Base-by-base conservation (phyloP, 805 yeast species). In the Candida tammaniensis region DNA sequence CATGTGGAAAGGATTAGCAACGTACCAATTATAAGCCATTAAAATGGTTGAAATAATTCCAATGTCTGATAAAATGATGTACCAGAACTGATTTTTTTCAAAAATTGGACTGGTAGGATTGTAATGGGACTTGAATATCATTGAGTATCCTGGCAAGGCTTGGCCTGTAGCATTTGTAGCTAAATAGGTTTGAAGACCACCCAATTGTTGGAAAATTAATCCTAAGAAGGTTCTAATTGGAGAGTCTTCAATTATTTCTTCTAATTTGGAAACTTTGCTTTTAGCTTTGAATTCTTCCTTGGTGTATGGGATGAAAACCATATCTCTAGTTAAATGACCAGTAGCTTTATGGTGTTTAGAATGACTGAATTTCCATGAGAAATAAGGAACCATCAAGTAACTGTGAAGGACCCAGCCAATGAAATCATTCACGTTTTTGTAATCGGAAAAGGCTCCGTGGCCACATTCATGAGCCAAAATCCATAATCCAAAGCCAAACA, bases 401-500 rank as follows among this genome's bases (percentile, higher is more conserved):
- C 80, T 74, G 52, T 77, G 82, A 31, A 77, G 54, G 18, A 73
- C 67, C 82, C 82, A 77, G 34, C 83, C 83, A 38, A 74, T 69
- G 17, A 68, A 51, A 51, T 76, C 80, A 48, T 77, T 77, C 33
- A 77, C 64, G 48, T 53, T 54, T 38, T 61, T 65, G 48, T 73
- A 73, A 46, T 76, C 79, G 24, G 77, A 69, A 51, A 77, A 77
- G 13, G 82, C 82, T 33, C 70, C 72, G 52, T 77, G 83, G 26
- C 82, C 82, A 63, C 82, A 77, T 57, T 76, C 81, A 52, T 76
- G 82, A 30, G 80, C 80, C 52, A 77, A 55, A 42, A 77, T 73
- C 82, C 82, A 77, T 33, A 76, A 54, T 27, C 83, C 82, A 37
- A 74, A 69, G 5, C 78, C 76, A 44, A 74, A 68, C 38, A 74